Evolutionary conservation across 2,329 filamentous ascomycete genomes (phyloP), one percentile per base, ranked within the genome.

Genomic region (Ascochyta fabae): DNA sequence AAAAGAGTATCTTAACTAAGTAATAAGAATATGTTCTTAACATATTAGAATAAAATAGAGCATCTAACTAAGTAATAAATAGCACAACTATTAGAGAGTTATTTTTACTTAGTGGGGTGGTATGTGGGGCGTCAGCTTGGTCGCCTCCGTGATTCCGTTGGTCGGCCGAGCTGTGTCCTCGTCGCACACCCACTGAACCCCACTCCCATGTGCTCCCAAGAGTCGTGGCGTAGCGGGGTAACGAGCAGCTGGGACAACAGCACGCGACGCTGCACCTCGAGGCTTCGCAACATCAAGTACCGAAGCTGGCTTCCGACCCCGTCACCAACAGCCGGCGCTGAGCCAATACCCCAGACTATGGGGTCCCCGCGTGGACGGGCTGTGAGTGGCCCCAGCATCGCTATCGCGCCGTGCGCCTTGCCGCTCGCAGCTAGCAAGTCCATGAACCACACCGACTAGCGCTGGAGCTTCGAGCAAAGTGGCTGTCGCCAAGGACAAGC

Each of bases 181-280:
- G 19, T 19, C 19, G 19, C 44, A 13, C 26, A 10, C 13, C 5
- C 40, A 36, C 41, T 34, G 27, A 54, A 40, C 1, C 29, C 27
- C n/a, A 22, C 34, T 45, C 41, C 46, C 40, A 39, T n/a, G 24
- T 13, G 16, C 33, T 22, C 5, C 43, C 54, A 51, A 51, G 45
- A 27, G 10, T 24, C 35, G 52, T 54, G 53, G 56, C 47, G 47
- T 34, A 33, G 59, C 59, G 53, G 56, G 56, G 56, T 59, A 49
- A 41, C 47, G 29, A 36, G 48, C 42, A 48, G 31, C 44, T 27
- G 43, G 34, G 47, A 43, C 27, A 27, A 12, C 38, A n/a, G 51
- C 26, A 48, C 24, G 16, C 24, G 39, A 19, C 36, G 19, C 34
- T 36, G 27, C 47, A 26, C 15, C 36, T 43, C 29, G 12, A 38